phyloP scores from a whole-genome alignment of 352 stramenopile genomes.

The Phytopythium vexans region DNA sequence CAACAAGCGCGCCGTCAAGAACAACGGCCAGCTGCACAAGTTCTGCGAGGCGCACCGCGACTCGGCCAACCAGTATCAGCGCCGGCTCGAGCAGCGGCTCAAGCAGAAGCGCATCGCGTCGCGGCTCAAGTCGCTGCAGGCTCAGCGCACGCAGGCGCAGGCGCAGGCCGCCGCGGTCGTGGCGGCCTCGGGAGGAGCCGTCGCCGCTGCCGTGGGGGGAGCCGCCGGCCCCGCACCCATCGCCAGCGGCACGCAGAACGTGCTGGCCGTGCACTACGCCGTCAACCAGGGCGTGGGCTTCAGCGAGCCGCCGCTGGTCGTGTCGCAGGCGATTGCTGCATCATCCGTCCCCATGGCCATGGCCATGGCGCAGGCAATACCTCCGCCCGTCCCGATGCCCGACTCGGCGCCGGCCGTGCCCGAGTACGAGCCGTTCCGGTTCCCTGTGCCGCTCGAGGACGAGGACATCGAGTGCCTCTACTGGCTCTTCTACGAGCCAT shows the following conservation, averaged over 20 bases:
- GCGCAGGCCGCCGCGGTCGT: constrained; percentile 4
- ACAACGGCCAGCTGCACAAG: constrained; percentile 69
- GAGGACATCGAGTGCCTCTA: constrained; percentile 37
- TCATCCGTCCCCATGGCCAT: neutral
- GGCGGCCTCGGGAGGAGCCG: neutral
- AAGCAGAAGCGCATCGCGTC: constrained; percentile 30
- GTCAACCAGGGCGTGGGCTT: neutral
- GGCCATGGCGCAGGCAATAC: neutral
- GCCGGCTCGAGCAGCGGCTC: constrained; percentile 55
- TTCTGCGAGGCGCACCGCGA: constrained; percentile 72
- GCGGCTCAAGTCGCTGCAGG: constrained; percentile 20
- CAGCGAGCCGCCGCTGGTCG: neutral
- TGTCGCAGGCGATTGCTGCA: neutral
- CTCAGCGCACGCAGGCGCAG: constrained; percentile 13
- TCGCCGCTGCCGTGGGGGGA: neutral
- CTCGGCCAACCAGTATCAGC: constrained; percentile 72
- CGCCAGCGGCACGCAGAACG: constrained; percentile 5
- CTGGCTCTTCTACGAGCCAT: constrained; percentile 20
- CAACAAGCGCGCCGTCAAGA: constrained; percentile 60
- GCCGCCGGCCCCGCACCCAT: neutral
- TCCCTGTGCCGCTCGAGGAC: constrained; percentile 29
- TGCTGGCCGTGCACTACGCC: constrained; percentile 4
- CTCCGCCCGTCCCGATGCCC: neutral
- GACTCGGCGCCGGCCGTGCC: neutral
- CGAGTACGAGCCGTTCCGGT: constrained; percentile 36